Evolutionary conservation across 108 stramenopile species (phyloP).

Genomic region (Conticribra weissflogii): DNA sequence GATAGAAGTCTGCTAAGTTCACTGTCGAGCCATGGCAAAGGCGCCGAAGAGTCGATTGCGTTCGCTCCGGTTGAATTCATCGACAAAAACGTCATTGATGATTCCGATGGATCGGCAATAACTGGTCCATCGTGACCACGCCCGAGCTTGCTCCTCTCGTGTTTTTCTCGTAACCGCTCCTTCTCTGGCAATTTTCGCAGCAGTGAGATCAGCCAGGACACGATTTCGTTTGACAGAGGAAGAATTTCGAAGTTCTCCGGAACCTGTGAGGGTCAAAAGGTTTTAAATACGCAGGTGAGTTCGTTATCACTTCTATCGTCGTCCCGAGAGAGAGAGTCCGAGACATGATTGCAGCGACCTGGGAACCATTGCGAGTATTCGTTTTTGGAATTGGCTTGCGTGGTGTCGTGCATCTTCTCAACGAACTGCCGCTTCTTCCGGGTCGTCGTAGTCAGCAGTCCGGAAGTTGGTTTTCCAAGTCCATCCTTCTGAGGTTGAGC

Average conservation of each 20-base stretch:
- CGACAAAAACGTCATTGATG: slow-evolving; percentile 7
- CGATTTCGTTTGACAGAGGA: slow-evolving; percentile 24
- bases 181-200: slow-evolving; percentile 18
- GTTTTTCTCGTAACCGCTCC: slow-evolving; percentile 20
- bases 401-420: not conserved
- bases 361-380: slow-evolving; percentile 22
- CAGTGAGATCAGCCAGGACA: slow-evolving; percentile 27
- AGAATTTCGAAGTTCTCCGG: slow-evolving; percentile 17
- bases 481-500: slow-evolving; percentile 14
- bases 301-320: slow-evolving; percentile 10
- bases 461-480: not conserved
- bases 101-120: slow-evolving; percentile 9
- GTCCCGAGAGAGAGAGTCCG: slow-evolving; percentile 18
- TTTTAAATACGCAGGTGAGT: slow-evolving; percentile 8
- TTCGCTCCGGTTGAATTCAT: slow-evolving; percentile 1
- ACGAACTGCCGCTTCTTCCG: not conserved
- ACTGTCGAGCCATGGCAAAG: slow-evolving; percentile 20
- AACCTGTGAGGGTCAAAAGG: slow-evolving; percentile 14
- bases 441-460: not conserved
- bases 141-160: slow-evolving; percentile 21
- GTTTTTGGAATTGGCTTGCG: not conserved
- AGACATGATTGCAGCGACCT: slow-evolving; percentile 10
- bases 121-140: slow-evolving; percentile 1
- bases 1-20: slow-evolving; percentile 19
- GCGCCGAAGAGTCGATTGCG: slow-evolving; percentile 15